phyloP scores from a whole-genome alignment of 2,329 filamentous ascomycete genomes.

The Fusarium penzigii region DNA sequence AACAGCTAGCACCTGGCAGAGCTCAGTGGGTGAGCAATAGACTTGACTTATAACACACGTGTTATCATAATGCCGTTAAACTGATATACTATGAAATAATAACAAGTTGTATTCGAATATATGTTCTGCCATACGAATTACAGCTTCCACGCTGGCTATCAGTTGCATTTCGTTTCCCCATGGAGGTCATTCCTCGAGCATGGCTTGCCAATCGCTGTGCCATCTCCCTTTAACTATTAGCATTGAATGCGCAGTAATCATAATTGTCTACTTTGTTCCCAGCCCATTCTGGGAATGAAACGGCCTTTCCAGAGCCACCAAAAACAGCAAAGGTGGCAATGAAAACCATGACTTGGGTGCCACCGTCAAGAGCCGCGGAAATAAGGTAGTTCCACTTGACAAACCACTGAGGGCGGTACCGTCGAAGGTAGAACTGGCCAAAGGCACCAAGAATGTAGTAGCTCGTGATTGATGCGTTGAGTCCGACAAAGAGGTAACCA shows the following conservation, averaged over 20 bases:
- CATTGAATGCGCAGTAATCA: background rate
- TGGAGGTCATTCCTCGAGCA: no score
- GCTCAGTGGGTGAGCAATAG: no score
- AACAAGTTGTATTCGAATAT: no score
- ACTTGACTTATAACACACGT: no score
- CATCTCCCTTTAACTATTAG: background rate
- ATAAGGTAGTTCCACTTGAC: conserved; percentile 9
- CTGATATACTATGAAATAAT: no score
- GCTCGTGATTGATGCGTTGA: background rate
- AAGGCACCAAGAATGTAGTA: background rate
- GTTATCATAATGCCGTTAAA: no score
- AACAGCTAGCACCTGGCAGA: no score
- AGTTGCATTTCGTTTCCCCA: no score
- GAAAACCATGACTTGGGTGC: conserved; percentile 25
- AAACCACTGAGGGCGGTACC: conserved; percentile 4
- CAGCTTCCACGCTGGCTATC: no score
- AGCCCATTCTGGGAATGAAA: conserved; percentile 12
- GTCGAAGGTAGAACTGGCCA: conserved; percentile 1
- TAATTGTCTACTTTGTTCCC: background rate
- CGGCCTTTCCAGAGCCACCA: conserved; percentile 16
- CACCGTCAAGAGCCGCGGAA: conserved; percentile 19
- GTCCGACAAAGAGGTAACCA: background rate
- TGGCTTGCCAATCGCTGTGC: no score
- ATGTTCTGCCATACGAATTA: no score
- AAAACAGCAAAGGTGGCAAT: conserved; percentile 21